Evolutionary conservation across 176 grass and related monocot species (phyloP).

Genomic region (Ampelocalamus luodianensis): DNA sequence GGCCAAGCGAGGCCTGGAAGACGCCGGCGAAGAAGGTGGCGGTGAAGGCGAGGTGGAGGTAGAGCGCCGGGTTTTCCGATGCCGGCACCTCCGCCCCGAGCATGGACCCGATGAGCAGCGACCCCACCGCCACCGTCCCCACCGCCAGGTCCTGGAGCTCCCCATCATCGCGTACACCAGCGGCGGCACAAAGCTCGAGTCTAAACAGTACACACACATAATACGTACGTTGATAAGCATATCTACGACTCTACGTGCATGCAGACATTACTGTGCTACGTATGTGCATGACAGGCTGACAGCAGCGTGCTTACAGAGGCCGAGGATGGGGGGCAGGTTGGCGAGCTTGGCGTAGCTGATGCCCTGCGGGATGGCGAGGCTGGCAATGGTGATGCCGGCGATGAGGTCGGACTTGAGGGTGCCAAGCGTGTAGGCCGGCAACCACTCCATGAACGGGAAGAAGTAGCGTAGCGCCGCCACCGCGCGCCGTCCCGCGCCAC

Average conservation of each 20-base stretch:
- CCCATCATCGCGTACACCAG: slow-evolving; percentile 98
- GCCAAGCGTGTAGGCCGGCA: slow-evolving; percentile 53
- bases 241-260: background rate
- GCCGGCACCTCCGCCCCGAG: slow-evolving; percentile 68
- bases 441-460: slow-evolving; percentile 77
- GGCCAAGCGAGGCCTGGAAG: slow-evolving; percentile 71
- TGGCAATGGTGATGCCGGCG: slow-evolving; percentile 91
- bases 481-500: slow-evolving; percentile 20
- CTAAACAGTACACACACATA: slow-evolving; percentile 18
- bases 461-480: slow-evolving; percentile 69
- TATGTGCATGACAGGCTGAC: background rate
- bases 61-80: slow-evolving; percentile 54
- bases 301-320: slow-evolving; percentile 65
- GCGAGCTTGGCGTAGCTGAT: slow-evolving; percentile 99
- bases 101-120: slow-evolving; percentile 81
- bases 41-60: slow-evolving; percentile 81
- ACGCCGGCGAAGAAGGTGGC: slow-evolving; percentile 94
- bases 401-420: slow-evolving; percentile 79
- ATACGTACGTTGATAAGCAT: background rate
- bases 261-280: background rate
- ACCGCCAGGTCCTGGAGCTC: slow-evolving; percentile 89
- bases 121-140: slow-evolving; percentile 85
- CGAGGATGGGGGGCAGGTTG: slow-evolving; percentile 77
- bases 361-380: slow-evolving; percentile 98
- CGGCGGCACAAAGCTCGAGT: slow-evolving; percentile 98